phyloP scores from a whole-genome alignment of 2,329 filamentous ascomycete genomes.

The Trichoderma breve region DNA sequence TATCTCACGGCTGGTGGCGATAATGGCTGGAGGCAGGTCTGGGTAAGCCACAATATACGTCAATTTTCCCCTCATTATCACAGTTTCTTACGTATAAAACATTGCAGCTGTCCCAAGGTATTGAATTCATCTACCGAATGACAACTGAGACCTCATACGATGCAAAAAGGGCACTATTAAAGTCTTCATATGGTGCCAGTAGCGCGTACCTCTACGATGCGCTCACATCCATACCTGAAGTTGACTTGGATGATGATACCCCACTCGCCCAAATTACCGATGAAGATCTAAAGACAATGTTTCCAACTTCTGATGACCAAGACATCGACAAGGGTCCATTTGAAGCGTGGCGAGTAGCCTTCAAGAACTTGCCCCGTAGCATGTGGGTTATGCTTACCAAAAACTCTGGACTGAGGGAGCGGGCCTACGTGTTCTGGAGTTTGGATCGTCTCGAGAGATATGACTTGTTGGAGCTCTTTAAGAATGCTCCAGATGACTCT shows the following conservation, averaged over 20 bases:
- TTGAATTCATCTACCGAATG: background rate
- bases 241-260: background rate
- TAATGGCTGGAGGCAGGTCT: background rate
- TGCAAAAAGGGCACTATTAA: background rate
- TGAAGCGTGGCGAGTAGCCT: background rate
- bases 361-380: background rate
- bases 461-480: background rate
- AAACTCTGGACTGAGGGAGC: background rate
- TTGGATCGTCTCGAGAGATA: background rate
- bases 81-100: background rate
- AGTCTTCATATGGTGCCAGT: background rate
- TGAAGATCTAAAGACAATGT: background rate
- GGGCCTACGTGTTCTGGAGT: background rate
- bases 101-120: background rate
- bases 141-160: background rate
- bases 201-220: background rate
- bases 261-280: background rate
- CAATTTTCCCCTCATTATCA: background rate
- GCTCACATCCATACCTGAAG: background rate
- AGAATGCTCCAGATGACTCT: background rate
- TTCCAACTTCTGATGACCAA: background rate
- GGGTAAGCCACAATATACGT: background rate
- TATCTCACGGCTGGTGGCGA: background rate
- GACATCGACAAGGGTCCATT: background rate
- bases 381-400: background rate